phyloP scores from a whole-genome alignment of 176 grass and related monocot species.

The Triticum monococcum region DNA sequence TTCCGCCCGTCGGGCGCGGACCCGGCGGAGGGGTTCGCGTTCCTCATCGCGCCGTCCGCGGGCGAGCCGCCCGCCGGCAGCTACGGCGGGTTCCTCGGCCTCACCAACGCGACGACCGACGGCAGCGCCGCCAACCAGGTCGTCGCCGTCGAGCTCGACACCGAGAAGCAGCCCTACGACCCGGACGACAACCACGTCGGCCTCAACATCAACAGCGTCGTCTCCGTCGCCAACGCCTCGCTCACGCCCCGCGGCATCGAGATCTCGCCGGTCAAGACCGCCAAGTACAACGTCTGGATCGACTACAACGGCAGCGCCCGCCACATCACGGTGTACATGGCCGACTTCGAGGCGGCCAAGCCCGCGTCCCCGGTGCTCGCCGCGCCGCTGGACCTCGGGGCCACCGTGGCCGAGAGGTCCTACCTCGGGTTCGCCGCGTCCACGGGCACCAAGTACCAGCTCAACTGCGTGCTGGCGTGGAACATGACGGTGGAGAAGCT shows the following conservation, averaged over 20 bases:
- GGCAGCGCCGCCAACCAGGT: constrained; percentile 51
- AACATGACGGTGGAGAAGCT: constrained; percentile 79
- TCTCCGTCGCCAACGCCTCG: constrained; percentile 40
- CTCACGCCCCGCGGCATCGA: constrained; percentile 48
- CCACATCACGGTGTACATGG: constrained; percentile 57
- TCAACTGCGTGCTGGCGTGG: constrained; percentile 94
- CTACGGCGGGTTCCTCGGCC: constrained; percentile 58
- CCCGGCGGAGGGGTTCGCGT: constrained; percentile 78
- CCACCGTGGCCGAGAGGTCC: constrained; percentile 21
- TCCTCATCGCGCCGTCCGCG: constrained; percentile 47
- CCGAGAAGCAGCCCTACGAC: constrained; percentile 64
- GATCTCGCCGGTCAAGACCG: constrained; percentile 39
- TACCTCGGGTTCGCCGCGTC: constrained; percentile 87
- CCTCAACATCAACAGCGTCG: constrained; percentile 74
- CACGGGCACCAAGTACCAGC: constrained; percentile 62
- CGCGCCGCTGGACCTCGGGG: constrained; percentile 53
- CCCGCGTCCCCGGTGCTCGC: constrained; percentile 36
- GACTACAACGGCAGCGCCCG: constrained; percentile 65
- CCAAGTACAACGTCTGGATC: constrained; percentile 76
- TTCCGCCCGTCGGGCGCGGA: constrained; percentile 2
- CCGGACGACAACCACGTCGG: constrained; percentile 86
- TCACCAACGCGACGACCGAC: constrained; percentile 59
- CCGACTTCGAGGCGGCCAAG: not conserved
- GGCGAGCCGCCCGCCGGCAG: constrained; percentile 36
- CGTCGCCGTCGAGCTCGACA: constrained; percentile 91